Base-by-base conservation (phyloP, 306 rosid genomes). In the Prunus salicina region DNA sequence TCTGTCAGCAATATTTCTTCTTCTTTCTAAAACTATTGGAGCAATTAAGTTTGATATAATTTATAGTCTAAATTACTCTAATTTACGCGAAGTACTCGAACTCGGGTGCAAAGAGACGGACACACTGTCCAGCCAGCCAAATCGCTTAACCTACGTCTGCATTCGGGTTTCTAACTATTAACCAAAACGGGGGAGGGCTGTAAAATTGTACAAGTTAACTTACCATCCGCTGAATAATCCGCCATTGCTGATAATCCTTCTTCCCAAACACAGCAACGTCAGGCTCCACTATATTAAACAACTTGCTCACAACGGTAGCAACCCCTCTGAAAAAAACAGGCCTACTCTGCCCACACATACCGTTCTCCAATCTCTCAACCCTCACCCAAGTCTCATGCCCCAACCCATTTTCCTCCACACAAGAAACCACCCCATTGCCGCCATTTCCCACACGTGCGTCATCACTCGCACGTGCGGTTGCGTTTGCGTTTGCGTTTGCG, bases 221-320 rank as follows among this genome's bases (percentile, higher is more conserved):
- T 67, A 91, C 98, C 98, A 92, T 86, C 67, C 90, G 75, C 84
- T 82, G 89, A 73, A 95, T 83, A 81, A 95, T 38, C 65, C 91
- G 80, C 91, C 90, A 91, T 65, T 95, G 99, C 81, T 91, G 98
- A 86, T 91, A 92, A 89, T 95, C 98, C 82, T 95, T 92, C 82
- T 95, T 95, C 64, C 99, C 99, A 80, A 95, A 91, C 27, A 92
- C 52, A 43, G 91, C 98, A 63, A 95, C 82, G 80, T 95, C 99
- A 24, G 99, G 96, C 20, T 95, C 98, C 74, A 92, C 93, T 14
- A 92, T 81, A 79, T 95, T 91, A 77, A 95, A 92, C 92, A 95
- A 45, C 89, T 92, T 92, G 51, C 90, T 73, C 9, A 95, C 97
- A 51, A 95, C 45, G 18, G 99, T 92, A 3, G 97, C 93, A 70